A percentile compares a stretch with the other conserved stretches of the same genome.
Conservation (phyloP, 2,329 filamentous ascomycete genomes). For the Trichoderma sp. region DNA sequence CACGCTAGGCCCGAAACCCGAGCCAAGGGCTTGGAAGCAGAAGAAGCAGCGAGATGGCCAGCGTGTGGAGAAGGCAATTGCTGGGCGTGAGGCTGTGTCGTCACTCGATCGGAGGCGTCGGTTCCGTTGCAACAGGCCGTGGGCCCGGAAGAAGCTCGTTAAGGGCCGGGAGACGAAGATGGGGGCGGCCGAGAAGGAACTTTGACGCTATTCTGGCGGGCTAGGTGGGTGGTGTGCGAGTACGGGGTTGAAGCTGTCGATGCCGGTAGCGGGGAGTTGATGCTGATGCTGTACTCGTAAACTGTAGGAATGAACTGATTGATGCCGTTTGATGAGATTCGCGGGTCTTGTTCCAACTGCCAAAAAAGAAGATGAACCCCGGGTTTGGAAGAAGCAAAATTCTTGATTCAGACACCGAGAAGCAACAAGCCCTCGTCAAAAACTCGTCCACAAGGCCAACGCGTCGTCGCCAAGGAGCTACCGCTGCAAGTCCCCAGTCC, state of each 20-base stretch:
- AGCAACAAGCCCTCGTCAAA: neutral
- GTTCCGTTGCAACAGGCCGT: slow-evolving; percentile 5
- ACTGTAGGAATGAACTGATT: neutral
- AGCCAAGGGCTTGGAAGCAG: neutral
- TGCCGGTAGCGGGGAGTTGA: neutral
- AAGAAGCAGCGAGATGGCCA: neutral
- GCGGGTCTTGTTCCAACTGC: neutral
- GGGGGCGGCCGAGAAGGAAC: neutral
- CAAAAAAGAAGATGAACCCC: neutral
- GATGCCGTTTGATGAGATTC: neutral
- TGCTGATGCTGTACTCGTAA: neutral
- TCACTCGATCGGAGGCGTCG: slow-evolving; percentile 13
- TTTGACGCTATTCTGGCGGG: neutral
- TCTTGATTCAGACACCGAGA: neutral
- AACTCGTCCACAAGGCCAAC: neutral
- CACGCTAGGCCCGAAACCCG: slow-evolving; percentile 10
- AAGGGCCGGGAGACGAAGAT: slow-evolving; percentile 7
- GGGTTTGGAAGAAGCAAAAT: neutral
- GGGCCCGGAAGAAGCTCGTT: slow-evolving; percentile 7
- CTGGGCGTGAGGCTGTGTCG: slow-evolving; percentile 6
- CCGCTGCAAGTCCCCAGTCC: slow-evolving; percentile 2
- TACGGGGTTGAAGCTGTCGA: neutral
- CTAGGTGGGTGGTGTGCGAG: neutral
- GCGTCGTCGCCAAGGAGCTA: slow-evolving; percentile 8
- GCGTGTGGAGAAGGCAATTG: neutral